phyloP scores from a whole-genome alignment of 2,329 filamentous ascomycete genomes.

The Claviceps cyperi region DNA sequence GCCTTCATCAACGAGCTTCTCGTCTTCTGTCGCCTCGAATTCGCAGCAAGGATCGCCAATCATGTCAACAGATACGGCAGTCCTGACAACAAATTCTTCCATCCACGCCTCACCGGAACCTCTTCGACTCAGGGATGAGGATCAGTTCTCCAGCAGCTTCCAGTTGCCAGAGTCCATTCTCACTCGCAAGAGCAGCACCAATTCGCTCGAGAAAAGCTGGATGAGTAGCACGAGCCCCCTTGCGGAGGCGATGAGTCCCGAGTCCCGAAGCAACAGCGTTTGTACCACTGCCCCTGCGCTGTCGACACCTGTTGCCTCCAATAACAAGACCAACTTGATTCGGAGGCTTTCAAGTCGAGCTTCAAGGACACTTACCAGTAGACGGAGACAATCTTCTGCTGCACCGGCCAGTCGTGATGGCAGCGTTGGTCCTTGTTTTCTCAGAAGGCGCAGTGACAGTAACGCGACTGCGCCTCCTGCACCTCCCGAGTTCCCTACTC shows the following conservation, averaged over 20 bases:
- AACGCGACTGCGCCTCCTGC: conserved; percentile 53
- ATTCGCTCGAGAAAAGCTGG: conserved; percentile 48
- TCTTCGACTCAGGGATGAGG: conserved; percentile 38
- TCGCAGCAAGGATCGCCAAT: conserved; percentile 41
- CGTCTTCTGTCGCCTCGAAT: conserved; percentile 40
- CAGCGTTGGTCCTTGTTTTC: conserved; percentile 77
- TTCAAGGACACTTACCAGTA: conserved; percentile 46
- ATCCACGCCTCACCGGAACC: conserved; percentile 54
- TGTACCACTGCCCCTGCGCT: background rate
- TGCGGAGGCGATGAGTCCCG: conserved; percentile 23
- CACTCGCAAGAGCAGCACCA: conserved; percentile 41
- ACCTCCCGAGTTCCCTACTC: conserved; percentile 32
- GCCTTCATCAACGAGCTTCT: conserved; percentile 35
- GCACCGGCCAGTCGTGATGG: conserved; percentile 67
- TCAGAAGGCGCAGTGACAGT: conserved; percentile 80
- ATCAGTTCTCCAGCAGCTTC: conserved; percentile 39
- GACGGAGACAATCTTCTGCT: conserved; percentile 64
- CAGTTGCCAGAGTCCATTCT: conserved; percentile 62
- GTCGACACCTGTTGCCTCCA: conserved; percentile 3
- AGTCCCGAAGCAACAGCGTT: conserved; percentile 9
- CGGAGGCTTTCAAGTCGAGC: conserved; percentile 74
- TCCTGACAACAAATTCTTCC: conserved; percentile 45
- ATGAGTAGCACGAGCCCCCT: conserved; percentile 42
- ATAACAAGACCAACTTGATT: conserved; percentile 44
- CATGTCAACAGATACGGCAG: conserved; percentile 38